Conservation (phyloP, 2,329 filamentous ascomycete genomes). For the Aspergillus ustus region DNA sequence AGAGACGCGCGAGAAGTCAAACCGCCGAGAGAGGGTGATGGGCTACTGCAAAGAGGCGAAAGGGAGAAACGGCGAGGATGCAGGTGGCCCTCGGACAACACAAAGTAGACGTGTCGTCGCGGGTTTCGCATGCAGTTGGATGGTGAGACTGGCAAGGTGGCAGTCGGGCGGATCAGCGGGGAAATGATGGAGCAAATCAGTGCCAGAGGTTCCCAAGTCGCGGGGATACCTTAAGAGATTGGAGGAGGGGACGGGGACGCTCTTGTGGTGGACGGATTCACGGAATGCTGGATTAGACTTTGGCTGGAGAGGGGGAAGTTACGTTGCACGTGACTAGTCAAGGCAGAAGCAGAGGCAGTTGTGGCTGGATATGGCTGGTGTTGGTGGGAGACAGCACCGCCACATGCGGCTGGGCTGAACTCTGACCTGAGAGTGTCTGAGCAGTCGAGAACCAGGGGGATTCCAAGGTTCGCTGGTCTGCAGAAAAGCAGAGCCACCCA, state of each 20-base stretch:
- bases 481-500: slow-evolving; percentile 24
- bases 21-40: slow-evolving; percentile 21
- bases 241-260: slow-evolving; percentile 11
- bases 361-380: slow-evolving; percentile 18
- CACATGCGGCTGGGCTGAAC: slow-evolving; percentile 23
- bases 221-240: slow-evolving; percentile 13
- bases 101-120: slow-evolving; percentile 26
- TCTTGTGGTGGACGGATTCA: slow-evolving; percentile 25
- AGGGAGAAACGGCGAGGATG: slow-evolving; percentile 23
- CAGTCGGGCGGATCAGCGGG: slow-evolving; percentile 36
- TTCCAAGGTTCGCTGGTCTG: slow-evolving; percentile 25
- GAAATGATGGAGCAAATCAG: slow-evolving; percentile 34
- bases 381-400: slow-evolving; percentile 21
- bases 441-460: slow-evolving; percentile 8
- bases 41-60: slow-evolving; percentile 25
- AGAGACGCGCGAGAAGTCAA: slow-evolving; percentile 32
- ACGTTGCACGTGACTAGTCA: slow-evolving; percentile 29
- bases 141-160: slow-evolving; percentile 35
- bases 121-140: slow-evolving; percentile 35
- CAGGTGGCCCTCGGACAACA: slow-evolving; percentile 27
- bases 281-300: slow-evolving; percentile 12
- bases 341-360: background rate
- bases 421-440: background rate
- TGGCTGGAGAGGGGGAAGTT: slow-evolving; percentile 24
- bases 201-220: slow-evolving; percentile 28